phyloP scores from a whole-genome alignment of 1,284 basidiomycete genomes.

The Takashimella tepidaria region DNA sequence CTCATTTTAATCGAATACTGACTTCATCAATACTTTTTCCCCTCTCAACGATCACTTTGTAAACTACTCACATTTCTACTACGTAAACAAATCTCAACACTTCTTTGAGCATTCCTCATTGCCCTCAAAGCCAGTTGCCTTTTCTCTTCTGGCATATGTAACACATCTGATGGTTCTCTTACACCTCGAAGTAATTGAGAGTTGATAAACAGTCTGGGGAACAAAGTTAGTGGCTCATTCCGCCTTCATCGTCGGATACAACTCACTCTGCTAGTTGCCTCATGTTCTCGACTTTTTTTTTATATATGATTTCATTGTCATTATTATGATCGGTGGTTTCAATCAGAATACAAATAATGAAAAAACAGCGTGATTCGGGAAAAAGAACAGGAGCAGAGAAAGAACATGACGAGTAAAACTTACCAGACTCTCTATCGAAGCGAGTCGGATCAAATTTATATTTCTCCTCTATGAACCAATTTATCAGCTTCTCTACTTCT shows the following conservation, averaged over 20 bases:
- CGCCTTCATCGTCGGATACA: background rate
- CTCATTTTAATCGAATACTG: constrained; percentile 78
- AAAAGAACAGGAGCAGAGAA: too few species aligned
- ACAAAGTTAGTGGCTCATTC: background rate
- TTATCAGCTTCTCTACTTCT: background rate
- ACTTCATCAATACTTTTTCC: constrained; percentile 41
- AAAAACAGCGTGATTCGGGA: too few species aligned
- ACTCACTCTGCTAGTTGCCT: constrained; percentile 11
- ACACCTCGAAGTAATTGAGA: constrained; percentile 25
- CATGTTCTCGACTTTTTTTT: background rate
- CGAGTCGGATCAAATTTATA: constrained; percentile 9
- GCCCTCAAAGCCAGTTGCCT: constrained; percentile 23
- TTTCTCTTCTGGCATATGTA: constrained; percentile 20
- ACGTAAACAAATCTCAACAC: constrained; percentile 18
- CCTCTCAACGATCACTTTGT: background rate
- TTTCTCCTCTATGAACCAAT: background rate
- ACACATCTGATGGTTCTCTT: constrained; percentile 17
- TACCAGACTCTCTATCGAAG: constrained; percentile 20
- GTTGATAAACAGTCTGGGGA: constrained; percentile 25
- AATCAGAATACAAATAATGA: too few species aligned
- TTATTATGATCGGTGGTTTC: too few species aligned
- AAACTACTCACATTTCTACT: constrained; percentile 9
- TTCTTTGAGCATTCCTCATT: constrained; percentile 23
- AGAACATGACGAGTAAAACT: background rate
- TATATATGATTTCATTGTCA: too few species aligned